A percentile compares a stretch with the other conserved stretches of the same genome.
These are phyloP conservation scores for Puccinia coronata DNA, from an alignment of 1,284 basidiomycete species.

Conservation along the genomic window DNA sequence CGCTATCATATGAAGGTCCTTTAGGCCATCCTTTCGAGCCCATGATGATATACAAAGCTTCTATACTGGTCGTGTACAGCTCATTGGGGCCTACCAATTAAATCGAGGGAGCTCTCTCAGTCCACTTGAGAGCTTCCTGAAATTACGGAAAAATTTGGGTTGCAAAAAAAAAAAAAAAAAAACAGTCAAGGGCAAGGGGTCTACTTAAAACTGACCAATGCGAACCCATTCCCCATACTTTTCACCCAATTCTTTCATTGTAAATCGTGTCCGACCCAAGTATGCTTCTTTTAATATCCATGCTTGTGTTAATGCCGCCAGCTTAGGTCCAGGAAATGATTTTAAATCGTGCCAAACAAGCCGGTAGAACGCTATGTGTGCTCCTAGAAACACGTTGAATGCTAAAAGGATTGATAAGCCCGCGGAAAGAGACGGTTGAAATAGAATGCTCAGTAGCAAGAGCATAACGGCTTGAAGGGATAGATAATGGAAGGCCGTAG, in stretches of 20 bases:
- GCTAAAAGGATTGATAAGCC: background rate
- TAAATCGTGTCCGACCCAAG: constrained; percentile 41
- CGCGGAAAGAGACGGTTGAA: background rate
- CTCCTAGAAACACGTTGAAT: constrained; percentile 18
- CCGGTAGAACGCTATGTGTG: constrained; percentile 31
- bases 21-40: constrained; percentile 46
- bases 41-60: constrained; percentile 42
- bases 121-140: background rate
- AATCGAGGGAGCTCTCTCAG: background rate
- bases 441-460: background rate
- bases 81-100: constrained; percentile 34
- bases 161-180: background rate
- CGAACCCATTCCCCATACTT: constrained; percentile 48
- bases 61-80: constrained; percentile 39
- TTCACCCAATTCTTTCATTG: constrained; percentile 23
- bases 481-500: constrained; percentile 27
- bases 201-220: constrained; percentile 28
- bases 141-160: background rate
- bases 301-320: constrained; percentile 36
- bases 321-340: constrained; percentile 30
- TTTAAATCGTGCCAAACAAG: constrained; percentile 33
- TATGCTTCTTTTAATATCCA: constrained; percentile 46
- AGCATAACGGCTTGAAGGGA: constrained; percentile 2
- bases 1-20: constrained; percentile 41
- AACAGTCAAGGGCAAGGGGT: background rate